Evolutionary conservation across 805 yeast species (phyloP).

Genomic region (Scheffersomyces stipitis): DNA sequence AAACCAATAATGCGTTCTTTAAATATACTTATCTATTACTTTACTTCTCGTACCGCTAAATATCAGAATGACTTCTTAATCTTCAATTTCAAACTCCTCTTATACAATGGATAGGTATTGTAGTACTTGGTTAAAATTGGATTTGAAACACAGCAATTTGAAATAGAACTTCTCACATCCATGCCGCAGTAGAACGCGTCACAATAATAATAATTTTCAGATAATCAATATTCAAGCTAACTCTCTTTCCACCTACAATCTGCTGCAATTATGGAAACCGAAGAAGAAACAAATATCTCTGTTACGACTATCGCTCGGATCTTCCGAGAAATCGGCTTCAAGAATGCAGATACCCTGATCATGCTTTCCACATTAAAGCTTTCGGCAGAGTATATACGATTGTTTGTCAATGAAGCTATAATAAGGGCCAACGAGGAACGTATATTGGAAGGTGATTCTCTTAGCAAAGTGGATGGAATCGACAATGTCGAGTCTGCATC

Average conservation of each 20-base stretch:
- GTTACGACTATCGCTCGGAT: constrained; percentile 48
- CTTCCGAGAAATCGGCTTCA: constrained; percentile 52
- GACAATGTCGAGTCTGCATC: constrained; percentile 23
- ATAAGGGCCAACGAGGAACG: constrained; percentile 57
- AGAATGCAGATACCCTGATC: constrained; percentile 45
- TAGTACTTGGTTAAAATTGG: too few relatives aligned
- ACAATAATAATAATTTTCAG: too few relatives aligned
- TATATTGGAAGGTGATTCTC: constrained; percentile 26
- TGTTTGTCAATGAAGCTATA: constrained; percentile 61
- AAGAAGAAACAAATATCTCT: constrained; percentile 4
- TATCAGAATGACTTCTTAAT: too few relatives aligned
- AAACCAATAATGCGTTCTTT: too few relatives aligned
- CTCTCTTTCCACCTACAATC: not conserved
- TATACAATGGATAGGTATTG: too few relatives aligned
- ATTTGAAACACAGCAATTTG: too few relatives aligned
- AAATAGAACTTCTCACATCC: too few relatives aligned
- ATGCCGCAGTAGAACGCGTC: too few relatives aligned
- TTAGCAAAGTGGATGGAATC: constrained; percentile 30
- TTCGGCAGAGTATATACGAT: constrained; percentile 52
- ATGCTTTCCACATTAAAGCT: constrained; percentile 49
- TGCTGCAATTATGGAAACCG: not conserved
- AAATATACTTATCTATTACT: too few relatives aligned
- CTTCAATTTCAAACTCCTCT: too few relatives aligned
- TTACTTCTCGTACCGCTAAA: too few relatives aligned
- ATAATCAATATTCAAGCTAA: too few relatives aligned